These are phyloP conservation scores for Backusella tarrabulga DNA, from an alignment of 192 early-diverging fungal species.

Conservation along the genomic window DNA sequence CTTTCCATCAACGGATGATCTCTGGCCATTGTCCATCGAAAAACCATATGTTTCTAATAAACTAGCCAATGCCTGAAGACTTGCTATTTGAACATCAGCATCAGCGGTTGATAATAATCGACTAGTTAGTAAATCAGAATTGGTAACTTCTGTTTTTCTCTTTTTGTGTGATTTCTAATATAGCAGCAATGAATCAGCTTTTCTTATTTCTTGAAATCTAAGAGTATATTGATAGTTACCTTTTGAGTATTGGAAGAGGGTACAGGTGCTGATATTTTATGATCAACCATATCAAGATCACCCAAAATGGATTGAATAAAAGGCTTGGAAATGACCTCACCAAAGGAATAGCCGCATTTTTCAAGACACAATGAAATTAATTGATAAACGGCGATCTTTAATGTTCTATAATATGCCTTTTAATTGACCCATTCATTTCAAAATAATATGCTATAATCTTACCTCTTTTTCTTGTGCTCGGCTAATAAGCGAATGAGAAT, in stretches of 20 bases:
- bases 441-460: neutral
- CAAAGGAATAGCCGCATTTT: slow-evolving; percentile 46
- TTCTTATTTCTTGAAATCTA: neutral
- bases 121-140: slow-evolving; percentile 28
- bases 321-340: slow-evolving; percentile 40
- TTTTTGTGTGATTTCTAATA: slow-evolving; percentile 25
- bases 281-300: slow-evolving; percentile 37
- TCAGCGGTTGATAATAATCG: neutral
- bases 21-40: slow-evolving; percentile 20
- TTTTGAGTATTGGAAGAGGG: neutral
- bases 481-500: slow-evolving; percentile 35
- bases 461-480: slow-evolving; percentile 38
- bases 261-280: neutral
- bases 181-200: neutral
- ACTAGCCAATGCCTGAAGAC: slow-evolving; percentile 15
- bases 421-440: neutral
- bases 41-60: slow-evolving; percentile 26
- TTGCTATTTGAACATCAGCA: slow-evolving; percentile 19
- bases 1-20: slow-evolving; percentile 28
- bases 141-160: slow-evolving; percentile 33
- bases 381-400: slow-evolving; percentile 42
- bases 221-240: neutral
- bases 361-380: slow-evolving; percentile 43
- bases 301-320: slow-evolving; percentile 39
- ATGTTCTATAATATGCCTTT: slow-evolving; percentile 11